Conservation (phyloP, 2,329 filamentous ascomycete genomes). For the Malbranchea zuffiana region DNA sequence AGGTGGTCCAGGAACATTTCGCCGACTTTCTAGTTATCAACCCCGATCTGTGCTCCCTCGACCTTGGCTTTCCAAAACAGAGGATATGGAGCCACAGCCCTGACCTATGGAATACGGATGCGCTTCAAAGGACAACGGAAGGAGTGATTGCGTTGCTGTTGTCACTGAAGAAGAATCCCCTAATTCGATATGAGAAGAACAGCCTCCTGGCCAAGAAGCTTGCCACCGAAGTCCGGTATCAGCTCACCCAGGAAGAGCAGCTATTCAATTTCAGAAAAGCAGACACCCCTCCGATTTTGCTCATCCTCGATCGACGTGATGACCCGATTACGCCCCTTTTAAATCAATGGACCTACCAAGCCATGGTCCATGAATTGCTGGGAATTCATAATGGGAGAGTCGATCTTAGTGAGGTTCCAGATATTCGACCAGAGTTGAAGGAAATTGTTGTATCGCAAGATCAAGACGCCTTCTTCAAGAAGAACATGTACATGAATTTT, state of each 20-base stretch:
- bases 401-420: constrained; percentile 70
- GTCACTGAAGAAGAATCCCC: constrained; percentile 88
- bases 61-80: constrained; percentile 59
- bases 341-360: constrained; percentile 98
- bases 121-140: constrained; percentile 75
- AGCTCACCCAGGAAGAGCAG: constrained; percentile 90
- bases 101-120: constrained; percentile 83
- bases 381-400: constrained; percentile 94
- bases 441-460: constrained; percentile 95
- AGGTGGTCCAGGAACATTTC: constrained; percentile 87
- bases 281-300: constrained; percentile 84
- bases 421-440: constrained; percentile 73
- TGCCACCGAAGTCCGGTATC: constrained; percentile 81
- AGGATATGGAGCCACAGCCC: constrained; percentile 71
- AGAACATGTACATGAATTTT: constrained; percentile 98
- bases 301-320: constrained; percentile 82
- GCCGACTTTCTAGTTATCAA: constrained; percentile 94
- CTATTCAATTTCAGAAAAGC: constrained; percentile 92
- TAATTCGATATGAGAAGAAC: constrained; percentile 87
- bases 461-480: constrained; percentile 97
- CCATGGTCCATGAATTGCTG: constrained; percentile 96
- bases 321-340: constrained; percentile 90
- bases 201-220: constrained; percentile 85
- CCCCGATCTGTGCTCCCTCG: constrained; percentile 78
- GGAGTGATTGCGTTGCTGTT: constrained; percentile 74